Conservation (phyloP, 225 moss, liverwort and hornwort genomes). For the Polytrichum commune region DNA sequence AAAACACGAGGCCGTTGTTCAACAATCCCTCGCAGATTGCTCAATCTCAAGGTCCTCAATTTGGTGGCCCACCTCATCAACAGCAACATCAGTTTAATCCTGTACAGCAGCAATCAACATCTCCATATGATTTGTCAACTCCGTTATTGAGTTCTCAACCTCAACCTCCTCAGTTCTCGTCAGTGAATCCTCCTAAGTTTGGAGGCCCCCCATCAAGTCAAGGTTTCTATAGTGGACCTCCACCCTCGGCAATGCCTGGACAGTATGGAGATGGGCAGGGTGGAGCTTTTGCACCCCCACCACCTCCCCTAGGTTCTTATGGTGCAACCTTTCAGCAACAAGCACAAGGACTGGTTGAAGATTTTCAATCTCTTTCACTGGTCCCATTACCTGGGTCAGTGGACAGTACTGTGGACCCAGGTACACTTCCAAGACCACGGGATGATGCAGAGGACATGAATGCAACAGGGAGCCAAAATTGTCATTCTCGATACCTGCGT, state of each 20-base stretch:
- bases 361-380: conserved; percentile 88
- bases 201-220: conserved; percentile 37
- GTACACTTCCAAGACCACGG: conserved; percentile 73
- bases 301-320: conserved; percentile 51
- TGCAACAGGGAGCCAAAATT: conserved; percentile 48
- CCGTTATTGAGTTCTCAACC: conserved; percentile 18
- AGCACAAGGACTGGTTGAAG: conserved; percentile 71
- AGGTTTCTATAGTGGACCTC: conserved; percentile 54
- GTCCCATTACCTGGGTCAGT: conserved; percentile 79
- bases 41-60: conserved; percentile 25
- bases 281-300: conserved; percentile 50
- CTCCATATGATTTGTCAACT: not conserved
- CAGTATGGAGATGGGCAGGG: conserved; percentile 46
- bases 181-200: conserved; percentile 24
- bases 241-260: conserved; percentile 40
- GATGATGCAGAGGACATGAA: conserved; percentile 46
- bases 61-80: conserved; percentile 7
- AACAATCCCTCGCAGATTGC: conserved; percentile 25
- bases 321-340: conserved; percentile 51
- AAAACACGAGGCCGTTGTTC: conserved; percentile 27
- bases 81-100: conserved; percentile 23
- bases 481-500: conserved; percentile 86
- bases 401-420: conserved; percentile 81
- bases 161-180: conserved; percentile 29
- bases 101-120: conserved; percentile 34